Conservation (phyloP, 1,284 basidiomycete species). For the Moniliella sp. region DNA sequence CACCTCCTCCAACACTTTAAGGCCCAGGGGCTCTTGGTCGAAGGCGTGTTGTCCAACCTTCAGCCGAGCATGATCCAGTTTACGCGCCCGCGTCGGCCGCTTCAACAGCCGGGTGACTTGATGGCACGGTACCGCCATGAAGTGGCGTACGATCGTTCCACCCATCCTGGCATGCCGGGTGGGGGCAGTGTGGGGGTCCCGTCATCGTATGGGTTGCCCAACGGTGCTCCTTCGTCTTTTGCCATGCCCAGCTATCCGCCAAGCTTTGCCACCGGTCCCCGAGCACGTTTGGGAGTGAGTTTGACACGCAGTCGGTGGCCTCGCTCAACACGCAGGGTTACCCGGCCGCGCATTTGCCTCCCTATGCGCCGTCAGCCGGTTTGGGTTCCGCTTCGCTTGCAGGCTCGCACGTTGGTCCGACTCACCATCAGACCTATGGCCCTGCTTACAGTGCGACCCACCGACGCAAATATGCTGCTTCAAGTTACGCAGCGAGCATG, state of each 20-base stretch:
- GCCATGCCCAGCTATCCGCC: too few relatives aligned
- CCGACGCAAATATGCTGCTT: too few relatives aligned
- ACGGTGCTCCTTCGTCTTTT: too few relatives aligned
- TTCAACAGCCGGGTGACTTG: slow-evolving; percentile 25
- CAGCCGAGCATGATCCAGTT: slow-evolving; percentile 98
- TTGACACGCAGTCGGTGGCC: slow-evolving; percentile 40
- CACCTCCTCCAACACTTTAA: slow-evolving; percentile 96
- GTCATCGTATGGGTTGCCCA: too few relatives aligned
- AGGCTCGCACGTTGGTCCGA: too few relatives aligned
- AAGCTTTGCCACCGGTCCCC: too few relatives aligned
- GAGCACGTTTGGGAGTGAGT: too few relatives aligned
- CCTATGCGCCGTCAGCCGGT: slow-evolving; percentile 2
- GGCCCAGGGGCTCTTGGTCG: slow-evolving; percentile 77
- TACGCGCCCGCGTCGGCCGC: slow-evolving; percentile 20
- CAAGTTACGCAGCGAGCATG: slow-evolving; percentile 18
- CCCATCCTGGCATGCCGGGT: too few relatives aligned
- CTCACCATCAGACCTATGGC: not conserved
- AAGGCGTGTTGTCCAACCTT: slow-evolving; percentile 83
- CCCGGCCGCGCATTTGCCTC: slow-evolving; percentile 9
- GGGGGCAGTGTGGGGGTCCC: too few relatives aligned
- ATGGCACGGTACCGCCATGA: slow-evolving; percentile 16
- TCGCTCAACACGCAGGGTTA: slow-evolving; percentile 22
- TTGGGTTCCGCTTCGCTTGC: not conserved
- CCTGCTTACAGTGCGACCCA: slow-evolving; percentile 6
- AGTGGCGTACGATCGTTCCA: too few relatives aligned